Percentiles rank a stretch among this genome's conserved stretches.
phyloP scores from a whole-genome alignment of 2,329 filamentous ascomycete species.

The Xylariales sp. region DNA sequence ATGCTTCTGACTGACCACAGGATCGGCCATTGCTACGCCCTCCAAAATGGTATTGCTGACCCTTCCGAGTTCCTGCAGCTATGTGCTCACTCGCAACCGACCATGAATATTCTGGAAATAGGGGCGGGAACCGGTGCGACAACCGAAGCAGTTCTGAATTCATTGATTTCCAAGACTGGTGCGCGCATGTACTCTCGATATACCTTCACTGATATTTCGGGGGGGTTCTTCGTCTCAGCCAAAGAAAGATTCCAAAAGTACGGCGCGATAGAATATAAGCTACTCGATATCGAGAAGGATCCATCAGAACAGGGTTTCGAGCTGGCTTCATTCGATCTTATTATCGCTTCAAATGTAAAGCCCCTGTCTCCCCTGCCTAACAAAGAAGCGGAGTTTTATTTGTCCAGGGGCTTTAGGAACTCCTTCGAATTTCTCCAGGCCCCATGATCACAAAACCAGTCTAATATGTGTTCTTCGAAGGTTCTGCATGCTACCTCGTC shows the following conservation, averaged over 20 bases:
- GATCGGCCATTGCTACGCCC: too few species aligned
- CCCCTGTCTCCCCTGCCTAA: background rate
- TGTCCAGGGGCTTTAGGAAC: too few species aligned
- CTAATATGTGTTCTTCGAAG: too few species aligned
- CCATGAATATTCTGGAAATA: conserved; percentile 35
- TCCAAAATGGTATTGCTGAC: too few species aligned
- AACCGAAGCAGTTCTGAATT: conserved; percentile 22
- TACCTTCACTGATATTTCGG: background rate
- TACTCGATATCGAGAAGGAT: background rate
- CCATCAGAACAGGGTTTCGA: background rate
- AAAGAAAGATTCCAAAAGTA: background rate
- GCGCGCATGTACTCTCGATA: background rate
- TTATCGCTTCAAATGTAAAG: background rate
- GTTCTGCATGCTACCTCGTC: too few species aligned
- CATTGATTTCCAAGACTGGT: background rate
- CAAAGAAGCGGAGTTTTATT: background rate
- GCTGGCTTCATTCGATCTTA: background rate
- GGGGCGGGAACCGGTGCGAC: conserved; percentile 39
- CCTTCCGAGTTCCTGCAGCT: too few species aligned
- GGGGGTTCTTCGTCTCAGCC: background rate
- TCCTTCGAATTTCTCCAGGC: background rate
- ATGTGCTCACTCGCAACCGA: background rate
- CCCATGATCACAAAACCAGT: background rate
- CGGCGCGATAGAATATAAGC: background rate
- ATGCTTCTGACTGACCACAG: too few species aligned